Conservation (phyloP, 2,329 filamentous ascomycete genomes). For the Colletotrichum tanaceti region DNA sequence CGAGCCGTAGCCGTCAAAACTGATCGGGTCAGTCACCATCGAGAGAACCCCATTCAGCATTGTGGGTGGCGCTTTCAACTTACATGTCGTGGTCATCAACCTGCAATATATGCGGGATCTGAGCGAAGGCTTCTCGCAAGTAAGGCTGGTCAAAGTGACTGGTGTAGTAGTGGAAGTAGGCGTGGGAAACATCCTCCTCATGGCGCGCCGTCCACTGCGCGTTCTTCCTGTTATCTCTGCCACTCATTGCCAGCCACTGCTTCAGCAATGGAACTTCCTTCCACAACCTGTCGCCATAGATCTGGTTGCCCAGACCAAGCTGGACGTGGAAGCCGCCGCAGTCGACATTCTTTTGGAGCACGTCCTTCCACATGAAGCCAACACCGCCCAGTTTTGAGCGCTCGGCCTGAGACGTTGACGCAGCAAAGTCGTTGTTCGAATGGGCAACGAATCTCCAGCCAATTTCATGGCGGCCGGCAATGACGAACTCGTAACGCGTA, state of each 20-base stretch:
- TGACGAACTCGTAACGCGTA: conserved; percentile 97
- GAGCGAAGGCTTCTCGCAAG: conserved; percentile 92
- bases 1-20: conserved; percentile 96
- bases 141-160: conserved; percentile 98
- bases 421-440: conserved; percentile 94
- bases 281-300: conserved; percentile 95
- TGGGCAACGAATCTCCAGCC: conserved; percentile 97
- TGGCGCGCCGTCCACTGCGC: conserved; percentile 93
- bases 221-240: conserved; percentile 91
- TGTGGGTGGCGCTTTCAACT: conserved; percentile 55
- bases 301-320: conserved; percentile 90
- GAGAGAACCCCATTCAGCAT: neutral
- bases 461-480: conserved; percentile 88
- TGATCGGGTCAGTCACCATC: conserved; percentile 51
- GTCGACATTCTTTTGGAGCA: conserved; percentile 95
- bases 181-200: conserved; percentile 94
- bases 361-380: conserved; percentile 99
- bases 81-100: conserved; percentile 98
- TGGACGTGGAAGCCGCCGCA: conserved; percentile 97
- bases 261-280: conserved; percentile 93
- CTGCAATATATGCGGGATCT: conserved; percentile 93
- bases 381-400: conserved; percentile 86
- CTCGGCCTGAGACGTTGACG: conserved; percentile 88
- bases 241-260: conserved; percentile 94
- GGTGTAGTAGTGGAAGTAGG: conserved; percentile 99